Conservation (phyloP, 2,329 filamentous ascomycete genomes). For the Sclerotiophoma versabilis region DNA sequence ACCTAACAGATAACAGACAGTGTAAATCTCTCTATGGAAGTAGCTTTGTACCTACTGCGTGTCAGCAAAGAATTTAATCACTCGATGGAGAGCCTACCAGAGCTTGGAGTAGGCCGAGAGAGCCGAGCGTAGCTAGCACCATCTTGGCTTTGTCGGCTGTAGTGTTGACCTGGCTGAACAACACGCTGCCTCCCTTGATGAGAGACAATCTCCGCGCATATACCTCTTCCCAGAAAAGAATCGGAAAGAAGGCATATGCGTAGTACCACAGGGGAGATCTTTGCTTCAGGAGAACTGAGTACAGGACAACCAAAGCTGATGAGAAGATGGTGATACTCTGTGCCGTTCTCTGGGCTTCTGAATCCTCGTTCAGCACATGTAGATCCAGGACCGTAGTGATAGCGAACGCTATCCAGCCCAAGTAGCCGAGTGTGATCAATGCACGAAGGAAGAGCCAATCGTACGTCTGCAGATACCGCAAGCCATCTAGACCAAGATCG, state of each 20-base stretch:
- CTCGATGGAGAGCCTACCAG: conserved; percentile 56
- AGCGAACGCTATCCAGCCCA: conserved; percentile 95
- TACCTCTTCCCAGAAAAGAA: conserved; percentile 96
- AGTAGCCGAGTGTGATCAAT: conserved; percentile 86
- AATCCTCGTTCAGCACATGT: conserved; percentile 78
- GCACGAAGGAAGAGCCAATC: conserved; percentile 96
- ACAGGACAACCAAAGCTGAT: conserved; percentile 76
- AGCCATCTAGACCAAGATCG: conserved; percentile 76
- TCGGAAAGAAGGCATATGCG: conserved; percentile 87
- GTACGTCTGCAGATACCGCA: conserved; percentile 96
- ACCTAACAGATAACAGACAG: conserved; percentile 76
- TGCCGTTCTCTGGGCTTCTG: conserved; percentile 68
- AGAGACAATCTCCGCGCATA: conserved; percentile 78
- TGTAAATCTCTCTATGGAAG: conserved; percentile 87
- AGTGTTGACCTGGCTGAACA: conserved; percentile 74
- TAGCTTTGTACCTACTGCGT: conserved; percentile 80
- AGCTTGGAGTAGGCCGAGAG: conserved; percentile 78
- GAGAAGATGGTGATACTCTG: conserved; percentile 72
- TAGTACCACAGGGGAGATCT: conserved; percentile 86
- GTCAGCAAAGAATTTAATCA: background rate
- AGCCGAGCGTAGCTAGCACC: conserved; percentile 68
- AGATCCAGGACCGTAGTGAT: conserved; percentile 87
- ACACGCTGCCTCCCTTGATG: conserved; percentile 66
- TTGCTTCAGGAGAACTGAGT: conserved; percentile 80
- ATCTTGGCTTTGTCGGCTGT: conserved; percentile 66